These are phyloP conservation scores for Cercospora canescens DNA, from an alignment of 2,329 filamentous ascomycete genomes.

Conservation along the genomic window DNA sequence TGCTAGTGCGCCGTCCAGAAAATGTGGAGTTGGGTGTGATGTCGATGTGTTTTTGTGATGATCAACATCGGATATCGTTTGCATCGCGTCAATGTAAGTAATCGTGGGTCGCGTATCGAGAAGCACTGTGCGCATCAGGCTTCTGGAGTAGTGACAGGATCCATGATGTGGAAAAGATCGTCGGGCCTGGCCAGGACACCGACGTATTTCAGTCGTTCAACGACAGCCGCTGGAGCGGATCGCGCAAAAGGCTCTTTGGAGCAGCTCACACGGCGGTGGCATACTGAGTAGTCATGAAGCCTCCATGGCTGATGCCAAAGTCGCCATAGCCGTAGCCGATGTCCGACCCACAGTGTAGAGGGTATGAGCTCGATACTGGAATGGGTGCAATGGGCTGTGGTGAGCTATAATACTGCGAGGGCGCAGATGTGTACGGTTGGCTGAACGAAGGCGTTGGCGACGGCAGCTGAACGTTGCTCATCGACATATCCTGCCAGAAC, in stretches of 20 bases:
- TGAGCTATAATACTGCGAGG: slow-evolving; percentile 71
- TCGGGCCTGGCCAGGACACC: slow-evolving; percentile 46
- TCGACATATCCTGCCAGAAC: slow-evolving; percentile 77
- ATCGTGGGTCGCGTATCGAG: slow-evolving; percentile 44
- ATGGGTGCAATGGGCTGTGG: slow-evolving; percentile 73
- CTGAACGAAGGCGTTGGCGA: slow-evolving; percentile 81
- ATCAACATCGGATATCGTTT: slow-evolving; percentile 41
- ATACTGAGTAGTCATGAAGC: slow-evolving; percentile 67
- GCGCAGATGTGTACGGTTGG: slow-evolving; percentile 65
- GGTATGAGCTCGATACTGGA: slow-evolving; percentile 83
- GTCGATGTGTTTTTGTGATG: slow-evolving; percentile 40
- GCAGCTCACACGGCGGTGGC: slow-evolving; percentile 79
- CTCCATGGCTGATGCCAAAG: slow-evolving; percentile 86
- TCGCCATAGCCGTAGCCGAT: slow-evolving; percentile 62
- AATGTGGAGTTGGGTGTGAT: slow-evolving; percentile 39
- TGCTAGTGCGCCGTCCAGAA: slow-evolving; percentile 55
- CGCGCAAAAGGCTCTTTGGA: slow-evolving; percentile 44
- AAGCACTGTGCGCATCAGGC: slow-evolving; percentile 44
- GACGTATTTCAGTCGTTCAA: slow-evolving; percentile 29
- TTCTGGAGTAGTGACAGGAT: slow-evolving; percentile 23
- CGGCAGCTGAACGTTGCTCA: slow-evolving; percentile 70
- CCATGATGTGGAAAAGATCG: slow-evolving; percentile 26
- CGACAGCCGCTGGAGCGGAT: slow-evolving; percentile 30
- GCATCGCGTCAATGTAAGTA: slow-evolving; percentile 39
- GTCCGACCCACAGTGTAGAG: slow-evolving; percentile 78